A percentile compares a stretch with the other conserved stretches of the same genome.
Evolutionary conservation across 2,329 filamentous ascomycete genomes (phyloP).

Genomic region (Cladosporium sp.): DNA sequence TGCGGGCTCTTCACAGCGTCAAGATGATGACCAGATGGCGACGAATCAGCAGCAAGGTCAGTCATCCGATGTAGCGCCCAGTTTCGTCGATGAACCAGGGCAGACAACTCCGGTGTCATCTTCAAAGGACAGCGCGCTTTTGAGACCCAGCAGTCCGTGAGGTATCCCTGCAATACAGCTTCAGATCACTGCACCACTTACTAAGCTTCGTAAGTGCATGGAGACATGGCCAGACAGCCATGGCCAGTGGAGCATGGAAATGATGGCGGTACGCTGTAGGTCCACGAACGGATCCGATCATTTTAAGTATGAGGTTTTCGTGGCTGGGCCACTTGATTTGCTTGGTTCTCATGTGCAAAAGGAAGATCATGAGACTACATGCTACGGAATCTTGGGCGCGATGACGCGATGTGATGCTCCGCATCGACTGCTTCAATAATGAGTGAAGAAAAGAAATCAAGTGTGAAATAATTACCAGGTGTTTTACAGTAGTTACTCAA

Average conservation of each 20-base stretch:
- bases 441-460: no score
- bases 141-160: not conserved
- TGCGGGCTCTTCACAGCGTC: not conserved
- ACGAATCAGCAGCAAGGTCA: not conserved
- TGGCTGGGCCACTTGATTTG: not conserved
- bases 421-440: no score
- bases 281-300: no score
- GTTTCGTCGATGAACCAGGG: not conserved
- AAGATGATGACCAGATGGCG: not conserved
- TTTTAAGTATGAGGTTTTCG: not conserved
- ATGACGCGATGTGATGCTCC: no score
- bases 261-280: not conserved
- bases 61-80: not conserved
- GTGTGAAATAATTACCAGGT: no score
- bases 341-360: no score
- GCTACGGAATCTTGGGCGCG: no score
- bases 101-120: not conserved
- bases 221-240: not conserved
- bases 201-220: not conserved
- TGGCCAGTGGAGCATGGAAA: not conserved
- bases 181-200: not conserved
- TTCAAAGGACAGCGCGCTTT: not conserved
- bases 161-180: no score
- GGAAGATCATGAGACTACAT: no score
- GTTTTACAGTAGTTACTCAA: no score